Percentiles rank a stretch among this genome's conserved stretches.
phyloP scores from a whole-genome alignment of 108 stramenopile genomes.

The Epithemia pelagica region DNA sequence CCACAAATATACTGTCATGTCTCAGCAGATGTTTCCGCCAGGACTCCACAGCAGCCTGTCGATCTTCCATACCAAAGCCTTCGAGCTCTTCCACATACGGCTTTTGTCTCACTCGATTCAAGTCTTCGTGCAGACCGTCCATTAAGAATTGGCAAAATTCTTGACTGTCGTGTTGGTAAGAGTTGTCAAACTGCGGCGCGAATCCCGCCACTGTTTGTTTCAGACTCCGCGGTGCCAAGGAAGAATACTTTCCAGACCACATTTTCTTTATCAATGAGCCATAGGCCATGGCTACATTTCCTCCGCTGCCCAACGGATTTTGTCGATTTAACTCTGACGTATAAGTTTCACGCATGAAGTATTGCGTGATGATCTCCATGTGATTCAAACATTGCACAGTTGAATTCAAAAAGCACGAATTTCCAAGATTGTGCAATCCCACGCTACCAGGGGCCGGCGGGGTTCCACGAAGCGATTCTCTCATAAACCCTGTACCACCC shows the following conservation, averaged over 20 bases:
- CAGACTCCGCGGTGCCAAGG: slow-evolving; percentile 67
- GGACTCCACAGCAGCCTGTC: slow-evolving; percentile 66
- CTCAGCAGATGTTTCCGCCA: slow-evolving; percentile 80
- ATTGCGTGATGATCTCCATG: slow-evolving; percentile 79
- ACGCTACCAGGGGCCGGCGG: slow-evolving; percentile 83
- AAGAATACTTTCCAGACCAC: slow-evolving; percentile 72
- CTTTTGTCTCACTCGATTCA: slow-evolving; percentile 72
- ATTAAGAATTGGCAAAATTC: slow-evolving; percentile 84
- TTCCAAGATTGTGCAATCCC: slow-evolving; percentile 95
- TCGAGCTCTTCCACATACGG: slow-evolving; percentile 90
- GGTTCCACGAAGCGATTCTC: slow-evolving; percentile 66
- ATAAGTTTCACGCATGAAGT: slow-evolving; percentile 72
- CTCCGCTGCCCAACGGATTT: slow-evolving; percentile 86
- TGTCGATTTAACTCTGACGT: slow-evolving; percentile 49
- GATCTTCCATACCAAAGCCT: slow-evolving; percentile 81
- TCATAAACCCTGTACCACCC: slow-evolving; percentile 61
- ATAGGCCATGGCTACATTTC: slow-evolving; percentile 80
- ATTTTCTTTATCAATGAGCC: slow-evolving; percentile 70
- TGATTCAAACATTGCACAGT: slow-evolving; percentile 89
- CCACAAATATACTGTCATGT: slow-evolving; percentile 84
- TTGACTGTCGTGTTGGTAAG: slow-evolving; percentile 88
- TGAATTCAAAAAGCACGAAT: slow-evolving; percentile 96
- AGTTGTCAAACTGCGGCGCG: slow-evolving; percentile 86
- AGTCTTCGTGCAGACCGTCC: slow-evolving; percentile 88
- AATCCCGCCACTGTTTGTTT: slow-evolving; percentile 78